Base-by-base conservation (phyloP, 2,329 filamentous ascomycete genomes). In the Aureobasidium sp. region DNA sequence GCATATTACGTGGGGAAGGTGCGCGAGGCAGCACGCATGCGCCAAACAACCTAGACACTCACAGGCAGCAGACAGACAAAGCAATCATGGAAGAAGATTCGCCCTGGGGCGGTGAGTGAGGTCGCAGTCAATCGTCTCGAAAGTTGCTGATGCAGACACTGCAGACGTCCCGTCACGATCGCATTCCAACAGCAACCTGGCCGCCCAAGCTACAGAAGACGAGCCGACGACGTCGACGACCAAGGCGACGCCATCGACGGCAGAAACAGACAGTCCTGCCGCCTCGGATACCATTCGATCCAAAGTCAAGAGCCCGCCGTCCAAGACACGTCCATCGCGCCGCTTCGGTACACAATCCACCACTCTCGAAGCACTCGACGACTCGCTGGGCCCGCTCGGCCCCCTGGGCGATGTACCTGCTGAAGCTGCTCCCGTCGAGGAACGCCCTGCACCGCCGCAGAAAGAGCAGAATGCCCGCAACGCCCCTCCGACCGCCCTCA, bases 381-480 rank as follows among this genome's bases (percentile, higher is more conserved):
- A 84, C 69, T 87, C 88, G 62, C 82, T 92, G 49, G 90, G 90
- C 1, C 90, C 90, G 25, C 79, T 95, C 57, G 90, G 90, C 63
- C 87, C 86, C 60, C 75, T 87, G 31, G 83, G 84, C 57, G 81
- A 81, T 63, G 69, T 73, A 70, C 68, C 72, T 42, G 69, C 71
- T 37, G 73, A 74, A 5, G 70, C 75, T 39, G 74, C 77, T 60
- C 71, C 74, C 29, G 67, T 71, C 62, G 83, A 85, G 60, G 81
- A 84, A 64, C 88, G 88, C 62, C 88, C 88, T n/a, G 86, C 78
- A 41, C 72, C 72, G 37, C 84, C 84, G 15, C 81, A 82, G 69
- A 86, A 87, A 74, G 84, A 86, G 72, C 70, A 61, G 63, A 67
- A 77, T 77, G 78, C 66, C 65, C 77, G 68, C 68, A 73, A 67